phyloP scores from a whole-genome alignment of 2,329 filamentous ascomycete species.

The Dendryphion nanum region DNA sequence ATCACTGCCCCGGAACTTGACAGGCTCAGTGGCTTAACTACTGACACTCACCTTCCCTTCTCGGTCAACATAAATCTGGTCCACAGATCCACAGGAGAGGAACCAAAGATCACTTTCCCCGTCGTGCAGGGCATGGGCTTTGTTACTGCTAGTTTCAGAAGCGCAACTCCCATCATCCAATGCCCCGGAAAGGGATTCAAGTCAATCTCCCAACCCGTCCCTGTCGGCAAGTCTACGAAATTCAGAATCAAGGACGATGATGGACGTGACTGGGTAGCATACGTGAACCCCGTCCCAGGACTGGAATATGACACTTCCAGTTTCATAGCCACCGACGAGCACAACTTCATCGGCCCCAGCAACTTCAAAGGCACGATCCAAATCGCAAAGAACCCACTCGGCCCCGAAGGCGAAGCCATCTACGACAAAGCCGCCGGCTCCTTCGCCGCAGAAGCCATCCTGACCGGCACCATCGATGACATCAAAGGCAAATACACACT shows the following conservation, averaged over 20 bases:
- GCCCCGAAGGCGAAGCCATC: conserved; percentile 59
- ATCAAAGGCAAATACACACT: conserved; percentile 67
- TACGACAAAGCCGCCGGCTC: conserved; percentile 76
- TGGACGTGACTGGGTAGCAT: conserved; percentile 69
- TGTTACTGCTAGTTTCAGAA: conserved; percentile 73
- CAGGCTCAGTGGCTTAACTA: conserved; percentile 55
- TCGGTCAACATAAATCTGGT: conserved; percentile 67
- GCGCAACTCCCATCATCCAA: conserved; percentile 69
- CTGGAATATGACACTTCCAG: conserved; percentile 59
- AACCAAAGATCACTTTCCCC: conserved; percentile 70
- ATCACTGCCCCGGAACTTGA: conserved; percentile 76
- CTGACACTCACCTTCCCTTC: conserved; percentile 54
- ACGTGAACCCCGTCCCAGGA: conserved; percentile 58
- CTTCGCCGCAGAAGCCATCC: conserved; percentile 63
- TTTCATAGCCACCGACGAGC: conserved; percentile 63
- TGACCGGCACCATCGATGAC: conserved; percentile 63
- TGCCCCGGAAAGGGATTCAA: conserved; percentile 69
- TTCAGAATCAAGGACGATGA: conserved; percentile 74
- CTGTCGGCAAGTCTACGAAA: conserved; percentile 68
- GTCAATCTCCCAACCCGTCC: conserved; percentile 57
- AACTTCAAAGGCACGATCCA: conserved; percentile 80
- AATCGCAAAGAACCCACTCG: conserved; percentile 70
- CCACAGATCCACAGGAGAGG: conserved; percentile 50
- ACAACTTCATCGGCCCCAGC: conserved; percentile 61
- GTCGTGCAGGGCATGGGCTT: conserved; percentile 88